Evolutionary conservation across 2,329 filamentous ascomycete genomes (phyloP), one percentile per base, ranked within the genome.

Genomic region (Xylaria sp.): DNA sequence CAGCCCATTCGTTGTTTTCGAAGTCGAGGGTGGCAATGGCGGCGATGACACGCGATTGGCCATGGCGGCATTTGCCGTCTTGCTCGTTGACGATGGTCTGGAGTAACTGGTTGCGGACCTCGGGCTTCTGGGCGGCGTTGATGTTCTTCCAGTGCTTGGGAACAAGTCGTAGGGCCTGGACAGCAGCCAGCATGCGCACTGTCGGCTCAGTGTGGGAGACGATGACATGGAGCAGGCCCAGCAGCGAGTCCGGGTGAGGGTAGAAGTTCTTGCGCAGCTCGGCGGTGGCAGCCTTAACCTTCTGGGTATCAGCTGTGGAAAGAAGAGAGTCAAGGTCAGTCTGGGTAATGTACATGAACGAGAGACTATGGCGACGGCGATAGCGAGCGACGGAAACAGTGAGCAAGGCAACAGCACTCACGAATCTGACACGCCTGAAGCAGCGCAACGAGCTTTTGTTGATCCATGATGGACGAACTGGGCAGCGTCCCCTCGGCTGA

Each of bases 211-310:
- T 84, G 80, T 97, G 91, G 65, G 91, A 92, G 74, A 93, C 91
- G 73, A 96, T 87, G 76, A 97, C 90, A 81, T 97, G 93, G 73
- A 98, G 88, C 69, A 98, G 90, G 75, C 92, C 89, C 63, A 95
- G 86, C 65, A 98, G 89, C 17, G 93, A 93, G 75, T 94, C 88
- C 44, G 95, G 91, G 73, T 93, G 88, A 75, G 89, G 90, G 84
- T 97, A 98, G 85, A 93, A 98, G 81, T 92, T 92, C 81, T 96
- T 96, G 81, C 97, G 94, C 67, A 98, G 89, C 75, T 94, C 90
- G 66, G 92, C 89, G 20, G 95, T 99, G 70, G 94, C 93, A 72
- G 92, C 89, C 87, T 97, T 96, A 80, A 97, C 90, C 81, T 90
- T 89, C 74, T 92, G 89, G 72, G 94, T 97, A 82, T 97, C 91